Evolutionary conservation across 345 rosid species (phyloP).

Genomic region (Salix brachista): DNA sequence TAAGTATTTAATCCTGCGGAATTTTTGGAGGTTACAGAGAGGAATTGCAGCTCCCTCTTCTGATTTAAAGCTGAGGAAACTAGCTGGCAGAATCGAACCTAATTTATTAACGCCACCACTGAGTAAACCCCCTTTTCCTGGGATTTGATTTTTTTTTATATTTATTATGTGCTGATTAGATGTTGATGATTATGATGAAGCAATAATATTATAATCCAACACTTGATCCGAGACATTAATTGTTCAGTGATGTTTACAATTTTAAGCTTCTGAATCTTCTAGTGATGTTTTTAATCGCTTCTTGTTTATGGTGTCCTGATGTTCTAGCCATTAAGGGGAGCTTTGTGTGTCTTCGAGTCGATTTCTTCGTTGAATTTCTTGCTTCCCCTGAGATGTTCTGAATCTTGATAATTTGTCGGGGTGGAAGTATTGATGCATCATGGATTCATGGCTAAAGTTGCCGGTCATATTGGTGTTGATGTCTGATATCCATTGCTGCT

Average conservation of each 20-base stretch:
- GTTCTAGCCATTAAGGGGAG: no score
- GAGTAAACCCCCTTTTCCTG: conserved; percentile 33
- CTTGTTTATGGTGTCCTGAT: no score
- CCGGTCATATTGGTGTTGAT: not conserved
- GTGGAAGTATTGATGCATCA: not conserved
- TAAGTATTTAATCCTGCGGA: not conserved
- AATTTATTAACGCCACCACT: conserved; percentile 39
- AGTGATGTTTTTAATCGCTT: no score
- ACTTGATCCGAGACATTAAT: conserved; percentile 52
- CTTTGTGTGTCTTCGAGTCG: no score
- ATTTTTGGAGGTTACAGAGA: conserved; percentile 30
- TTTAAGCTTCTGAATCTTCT: conserved; percentile 51
- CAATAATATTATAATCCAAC: conserved; percentile 46
- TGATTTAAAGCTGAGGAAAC: conserved; percentile 41
- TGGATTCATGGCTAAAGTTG: not conserved
- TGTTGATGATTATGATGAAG: conserved; percentile 44
- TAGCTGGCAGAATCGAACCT: conserved; percentile 76
- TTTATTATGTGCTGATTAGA: not conserved
- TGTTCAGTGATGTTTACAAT: conserved; percentile 33
- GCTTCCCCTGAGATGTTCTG: no score
- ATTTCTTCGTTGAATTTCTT: no score
- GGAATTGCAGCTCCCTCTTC: conserved; percentile 58
- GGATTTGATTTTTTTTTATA: not conserved
- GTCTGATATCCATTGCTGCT: not conserved
- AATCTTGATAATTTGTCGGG: no score